Base-by-base conservation (phyloP, 148 eudicot genomes). In the Cornus suecica region DNA sequence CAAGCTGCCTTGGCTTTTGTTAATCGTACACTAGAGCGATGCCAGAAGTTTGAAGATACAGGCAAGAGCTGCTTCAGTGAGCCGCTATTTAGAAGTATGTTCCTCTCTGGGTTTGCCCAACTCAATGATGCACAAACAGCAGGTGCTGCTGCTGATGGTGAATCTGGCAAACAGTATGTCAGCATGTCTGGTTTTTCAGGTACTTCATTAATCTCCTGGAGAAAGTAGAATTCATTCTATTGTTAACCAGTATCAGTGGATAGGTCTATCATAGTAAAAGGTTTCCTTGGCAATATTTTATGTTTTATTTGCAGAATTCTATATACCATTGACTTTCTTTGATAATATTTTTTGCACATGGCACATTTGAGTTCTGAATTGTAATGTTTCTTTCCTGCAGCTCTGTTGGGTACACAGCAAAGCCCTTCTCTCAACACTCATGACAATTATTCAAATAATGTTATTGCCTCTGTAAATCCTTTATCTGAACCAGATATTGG, bases 1-100 rank as follows among this genome's bases (percentile, higher is more conserved):
- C 90, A 90, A 81, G 83, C 88, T 69, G 86, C 90, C 66, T 79
- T 90, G 48, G 89, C 86, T 82, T 87, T 85, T 77, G 86, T 87
- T 24, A 83, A 74, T 58, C 81, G 83, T 62, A 78, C 89, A 51
- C 75, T 90, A 69, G 87, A 85, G 20, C 80, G 77, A 13, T 88
- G 82, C 71, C 82, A 72, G 13, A 79, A 78, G 69, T 90, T 84
- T 66, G 82, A 88, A 74, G 80, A 71, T 60, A 85, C 88, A n/a
- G 89, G 94, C 74, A 84, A 74, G 48, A 84, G 92, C 80, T 90
- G 92, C 80, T 90, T 90, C 68, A 74, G 70, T 68, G 89, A 85
- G 68, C 83, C 89, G 31, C 65, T 72, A 70, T 87, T 80, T 52
- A 87, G 64, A 78, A 88, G 84, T 72, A 80, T 89, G 65, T 85